These are phyloP conservation scores for Craterostigma plantagineum DNA, from an alignment of 257 asterid species.

Conservation along the genomic window DNA sequence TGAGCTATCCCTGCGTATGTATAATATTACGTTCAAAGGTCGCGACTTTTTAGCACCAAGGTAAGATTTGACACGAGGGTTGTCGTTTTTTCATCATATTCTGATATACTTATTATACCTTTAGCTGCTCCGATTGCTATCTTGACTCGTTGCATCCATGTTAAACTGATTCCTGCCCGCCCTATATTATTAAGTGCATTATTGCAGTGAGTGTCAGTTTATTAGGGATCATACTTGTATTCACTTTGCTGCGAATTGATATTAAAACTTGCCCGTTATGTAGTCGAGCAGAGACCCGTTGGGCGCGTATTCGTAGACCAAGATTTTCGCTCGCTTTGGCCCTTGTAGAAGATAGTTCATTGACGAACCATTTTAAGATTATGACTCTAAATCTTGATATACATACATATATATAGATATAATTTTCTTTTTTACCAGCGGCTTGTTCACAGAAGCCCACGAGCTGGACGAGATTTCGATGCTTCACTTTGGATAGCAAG, in stretches of 20 bases:
- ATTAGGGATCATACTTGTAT: too few species aligned
- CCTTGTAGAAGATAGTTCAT: too few species aligned
- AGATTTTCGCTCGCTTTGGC: slow-evolving; percentile 26
- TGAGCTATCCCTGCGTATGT: slow-evolving; percentile 40
- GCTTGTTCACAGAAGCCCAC: slow-evolving; percentile 59
- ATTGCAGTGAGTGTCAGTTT: not conserved
- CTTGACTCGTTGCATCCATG: slow-evolving; percentile 62
- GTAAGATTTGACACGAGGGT: not conserved
- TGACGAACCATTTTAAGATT: too few species aligned
- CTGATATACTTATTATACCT: slow-evolving; percentile 33
- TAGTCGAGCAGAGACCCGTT: slow-evolving; percentile 67
- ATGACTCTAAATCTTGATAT: too few species aligned
- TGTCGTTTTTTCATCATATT: not conserved
- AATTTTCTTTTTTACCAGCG: too few species aligned
- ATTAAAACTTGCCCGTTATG: slow-evolving; percentile 29
- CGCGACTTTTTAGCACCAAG: too few species aligned
- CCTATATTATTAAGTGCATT: slow-evolving; percentile 20
- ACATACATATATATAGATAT: slow-evolving; percentile 1
- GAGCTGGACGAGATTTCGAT: slow-evolving; percentile 42
- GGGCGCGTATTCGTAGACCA: slow-evolving; percentile 58
- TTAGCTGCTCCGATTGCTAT: slow-evolving; percentile 78
- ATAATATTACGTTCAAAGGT: too few species aligned
- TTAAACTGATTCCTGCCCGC: slow-evolving; percentile 39
- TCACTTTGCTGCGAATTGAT: too few species aligned
- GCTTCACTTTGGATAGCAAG: slow-evolving; percentile 56